Base-by-base conservation (phyloP, 371 early-diverging fungal genomes). In the Zychaea mexicana region DNA sequence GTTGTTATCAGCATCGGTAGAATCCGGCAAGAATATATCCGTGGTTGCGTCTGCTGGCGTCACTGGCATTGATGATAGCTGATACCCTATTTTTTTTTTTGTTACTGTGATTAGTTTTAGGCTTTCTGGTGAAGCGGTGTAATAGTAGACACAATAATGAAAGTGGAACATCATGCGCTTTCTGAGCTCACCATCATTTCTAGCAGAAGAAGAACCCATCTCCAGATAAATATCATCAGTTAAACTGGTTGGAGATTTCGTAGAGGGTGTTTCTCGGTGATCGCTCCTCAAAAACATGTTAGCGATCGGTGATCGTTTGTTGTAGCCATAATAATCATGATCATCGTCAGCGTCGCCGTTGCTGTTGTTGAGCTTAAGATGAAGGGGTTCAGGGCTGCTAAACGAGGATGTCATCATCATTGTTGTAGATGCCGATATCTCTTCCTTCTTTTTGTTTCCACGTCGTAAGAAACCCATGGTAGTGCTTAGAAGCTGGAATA, bases 331-430 rank as follows among this genome's bases (percentile, higher is more conserved):
- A 42, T 2, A 4, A 7, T 13, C 13, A 12, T 7, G 13, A 42
- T 42, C 42, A 15, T 42, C 13, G 1, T 26, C 30, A 7, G 22
- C 17, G 12, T 60, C 52, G 31, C 57, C 52, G 10, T 38, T 28
- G 52, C 36, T 64, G 26, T 57, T 57, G 58, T 52, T 46, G 53
- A 61, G 47, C 49, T 63, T 63, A 24, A 56, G 47, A 22, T 57
- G 57, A 26, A 57, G 49, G 55, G 56, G 64, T 19, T 49, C 64
- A 56, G 64, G 64, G 49, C 64, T 63, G 32, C 64, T 63, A 33
- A 63, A 54, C 12, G 62, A 66, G 22, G 62, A 19, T 17, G 60
- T 46, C 36, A 46, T n/a, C n/a, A n/a, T n/a, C n/a, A n/a, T 7
- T 38, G 36, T 32, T 42, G 7, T 13, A 4, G 42, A 42, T 12